Conservation (phyloP, 2,329 filamentous ascomycete genomes). For the Acephala macrosclerotiorum region DNA sequence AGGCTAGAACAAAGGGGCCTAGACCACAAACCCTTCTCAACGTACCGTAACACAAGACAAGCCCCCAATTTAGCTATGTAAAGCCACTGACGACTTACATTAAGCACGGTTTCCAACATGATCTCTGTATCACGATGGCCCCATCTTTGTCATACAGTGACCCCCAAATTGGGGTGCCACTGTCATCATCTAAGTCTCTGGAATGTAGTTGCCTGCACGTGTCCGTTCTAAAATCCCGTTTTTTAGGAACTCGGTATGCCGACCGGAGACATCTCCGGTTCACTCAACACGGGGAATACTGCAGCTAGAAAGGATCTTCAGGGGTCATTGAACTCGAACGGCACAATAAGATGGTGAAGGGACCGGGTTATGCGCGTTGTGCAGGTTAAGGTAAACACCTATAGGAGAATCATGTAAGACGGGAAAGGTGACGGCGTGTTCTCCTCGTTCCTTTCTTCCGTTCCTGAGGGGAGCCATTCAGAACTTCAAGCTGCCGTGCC, state of each 20-base stretch:
- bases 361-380: not conserved
- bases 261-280: not conserved
- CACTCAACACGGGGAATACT: not conserved
- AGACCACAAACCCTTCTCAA: not conserved
- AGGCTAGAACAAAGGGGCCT: no score
- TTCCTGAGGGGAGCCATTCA: not conserved
- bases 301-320: not conserved
- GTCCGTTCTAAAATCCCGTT: not conserved
- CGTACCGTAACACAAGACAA: not conserved
- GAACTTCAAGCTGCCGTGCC: no score
- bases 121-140: not conserved
- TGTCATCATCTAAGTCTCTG: not conserved
- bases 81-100: not conserved
- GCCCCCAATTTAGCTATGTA: not conserved
- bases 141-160: no score
- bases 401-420: not conserved
- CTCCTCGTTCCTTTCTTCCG: not conserved
- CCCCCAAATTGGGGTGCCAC: not conserved
- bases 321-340: not conserved
- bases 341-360: not conserved
- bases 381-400: not conserved
- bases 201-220: not conserved
- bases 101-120: not conserved
- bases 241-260: not conserved
- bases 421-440: not conserved